These are phyloP conservation scores for Diaporthe vexans DNA, from an alignment of 2,329 filamentous ascomycete genomes.

Conservation along the genomic window DNA sequence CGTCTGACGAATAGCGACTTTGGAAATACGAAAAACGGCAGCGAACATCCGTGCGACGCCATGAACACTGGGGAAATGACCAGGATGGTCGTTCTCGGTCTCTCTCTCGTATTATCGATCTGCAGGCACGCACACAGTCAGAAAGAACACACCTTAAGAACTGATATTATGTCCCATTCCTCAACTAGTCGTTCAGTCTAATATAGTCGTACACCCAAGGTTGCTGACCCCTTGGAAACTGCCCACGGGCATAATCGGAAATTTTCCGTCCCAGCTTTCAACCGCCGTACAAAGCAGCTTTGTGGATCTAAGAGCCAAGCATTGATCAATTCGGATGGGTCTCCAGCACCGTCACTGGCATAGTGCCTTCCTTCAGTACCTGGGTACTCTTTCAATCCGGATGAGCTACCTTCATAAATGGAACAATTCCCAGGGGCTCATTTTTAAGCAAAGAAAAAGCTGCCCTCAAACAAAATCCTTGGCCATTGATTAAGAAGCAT, in stretches of 20 bases:
- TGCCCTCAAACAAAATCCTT: background rate
- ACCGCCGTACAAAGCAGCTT: background rate
- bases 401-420: background rate
- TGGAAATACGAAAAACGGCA: background rate
- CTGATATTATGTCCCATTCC: too few species aligned
- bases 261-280: background rate
- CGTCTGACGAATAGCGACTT: background rate
- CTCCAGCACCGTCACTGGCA: background rate
- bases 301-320: background rate
- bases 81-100: conserved; percentile 18
- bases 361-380: too few species aligned
- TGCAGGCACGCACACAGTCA: background rate
- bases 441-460: background rate
- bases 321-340: background rate
- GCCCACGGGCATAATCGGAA: background rate
- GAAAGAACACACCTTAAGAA: background rate
- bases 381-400: background rate
- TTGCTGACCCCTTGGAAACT: background rate
- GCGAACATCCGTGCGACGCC: background rate
- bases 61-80: background rate
- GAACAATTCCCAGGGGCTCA: too few species aligned
- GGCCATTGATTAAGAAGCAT: background rate
- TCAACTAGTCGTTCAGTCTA: background rate
- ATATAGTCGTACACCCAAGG: background rate
- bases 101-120: conserved; percentile 17